Evolutionary conservation across 345 rosid genomes (phyloP).

Genomic region (Citrus mangshanensis): DNA sequence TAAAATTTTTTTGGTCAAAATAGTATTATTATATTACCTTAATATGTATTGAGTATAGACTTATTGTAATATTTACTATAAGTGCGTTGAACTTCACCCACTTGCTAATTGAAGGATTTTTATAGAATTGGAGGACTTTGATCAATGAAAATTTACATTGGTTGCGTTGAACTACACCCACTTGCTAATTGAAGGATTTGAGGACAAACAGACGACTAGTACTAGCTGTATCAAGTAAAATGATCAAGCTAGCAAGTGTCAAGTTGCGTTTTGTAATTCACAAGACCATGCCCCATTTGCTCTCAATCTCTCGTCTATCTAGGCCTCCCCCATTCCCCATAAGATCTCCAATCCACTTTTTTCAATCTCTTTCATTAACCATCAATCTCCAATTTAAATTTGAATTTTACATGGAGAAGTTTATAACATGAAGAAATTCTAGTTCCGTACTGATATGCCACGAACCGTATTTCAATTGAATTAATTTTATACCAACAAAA

Average conservation of each 20-base stretch:
- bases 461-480: too few species aligned
- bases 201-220: constrained; percentile 3
- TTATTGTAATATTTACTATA: too few species aligned
- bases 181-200: constrained; percentile 3
- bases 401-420: not conserved
- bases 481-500: too few species aligned
- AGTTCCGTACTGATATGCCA: not conserved
- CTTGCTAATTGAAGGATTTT: too few species aligned
- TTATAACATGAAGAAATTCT: not conserved
- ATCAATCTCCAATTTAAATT: too few species aligned
- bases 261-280: not conserved
- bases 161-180: too few species aligned
- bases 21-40: too few species aligned
- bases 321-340: not conserved
- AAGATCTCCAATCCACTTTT: not conserved
- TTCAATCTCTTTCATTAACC: not conserved
- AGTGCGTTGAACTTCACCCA: too few species aligned
- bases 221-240: not conserved
- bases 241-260: not conserved
- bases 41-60: too few species aligned
- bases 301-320: not conserved
- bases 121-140: too few species aligned
- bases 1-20: too few species aligned
- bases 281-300: not conserved
- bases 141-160: not conserved